These are phyloP conservation scores for Acacia concinna DNA, from an alignment of 331 rosid species.

Conservation along the genomic window DNA sequence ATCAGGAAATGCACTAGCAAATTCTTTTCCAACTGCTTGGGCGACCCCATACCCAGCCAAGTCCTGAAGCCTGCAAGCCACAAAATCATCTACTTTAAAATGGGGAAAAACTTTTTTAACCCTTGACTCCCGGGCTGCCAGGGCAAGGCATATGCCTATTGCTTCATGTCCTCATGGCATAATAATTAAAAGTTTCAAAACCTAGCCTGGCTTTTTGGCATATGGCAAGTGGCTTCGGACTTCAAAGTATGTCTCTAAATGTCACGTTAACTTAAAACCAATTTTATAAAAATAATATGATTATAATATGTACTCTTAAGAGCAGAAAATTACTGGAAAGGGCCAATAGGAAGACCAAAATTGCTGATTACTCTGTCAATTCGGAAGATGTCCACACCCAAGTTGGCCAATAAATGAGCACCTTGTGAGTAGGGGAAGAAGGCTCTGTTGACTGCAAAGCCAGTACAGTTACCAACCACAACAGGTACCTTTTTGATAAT, in stretches of 20 bases:
- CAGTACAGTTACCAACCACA: constrained; percentile 97
- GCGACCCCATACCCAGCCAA: constrained; percentile 87
- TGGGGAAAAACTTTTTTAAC: background rate
- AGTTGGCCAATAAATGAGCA: constrained; percentile 64
- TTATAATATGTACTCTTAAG: constrained; percentile 28
- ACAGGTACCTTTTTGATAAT: constrained; percentile 82
- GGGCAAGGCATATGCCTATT: constrained; percentile 2
- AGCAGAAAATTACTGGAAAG: constrained; percentile 79
- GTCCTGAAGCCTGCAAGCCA: constrained; percentile 84
- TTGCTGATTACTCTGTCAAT: constrained; percentile 70
- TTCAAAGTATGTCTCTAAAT: too few species aligned
- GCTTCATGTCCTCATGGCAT: background rate
- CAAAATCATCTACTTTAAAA: constrained; percentile 26
- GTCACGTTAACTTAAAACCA: too few species aligned
- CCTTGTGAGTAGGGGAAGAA: constrained; percentile 93
- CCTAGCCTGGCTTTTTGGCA: too few species aligned
- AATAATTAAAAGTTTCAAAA: too few species aligned
- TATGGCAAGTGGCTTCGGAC: too few species aligned
- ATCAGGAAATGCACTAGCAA: constrained; percentile 60
- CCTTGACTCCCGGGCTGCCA: background rate
- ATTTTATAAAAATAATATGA: too few species aligned
- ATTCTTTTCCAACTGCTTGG: constrained; percentile 66
- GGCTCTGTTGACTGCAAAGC: constrained; percentile 93
- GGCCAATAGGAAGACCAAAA: constrained; percentile 95
- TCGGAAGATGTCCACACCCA: constrained; percentile 83